Base-by-base conservation (phyloP, 1,284 basidiomycete genomes). In the Nidula niveotomentosa region DNA sequence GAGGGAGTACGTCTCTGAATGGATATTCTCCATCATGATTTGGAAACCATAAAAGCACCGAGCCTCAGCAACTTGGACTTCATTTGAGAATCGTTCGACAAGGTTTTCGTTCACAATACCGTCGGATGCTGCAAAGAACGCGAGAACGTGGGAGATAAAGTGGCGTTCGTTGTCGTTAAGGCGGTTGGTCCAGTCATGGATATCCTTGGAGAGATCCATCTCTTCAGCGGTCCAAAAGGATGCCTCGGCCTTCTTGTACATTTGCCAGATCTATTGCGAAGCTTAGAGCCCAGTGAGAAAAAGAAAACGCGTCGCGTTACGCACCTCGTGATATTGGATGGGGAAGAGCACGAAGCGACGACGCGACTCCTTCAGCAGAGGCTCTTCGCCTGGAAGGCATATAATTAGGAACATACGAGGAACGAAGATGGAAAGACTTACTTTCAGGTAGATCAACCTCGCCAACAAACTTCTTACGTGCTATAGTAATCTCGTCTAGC, bases 1-100 rank as follows among this genome's bases (percentile, higher is more conserved):
- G 45, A 99, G 89, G 5, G 96, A 98, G 75, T 98, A 98, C 1
- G 96, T 96, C 74, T 98, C 96, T 3, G 95, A 96, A 73, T 96
- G 93, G 51, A 96, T 90, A 71, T 95, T 95, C 73, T 98, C 96
- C 92, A 98, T 98, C 96, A 98, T 98, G 70, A 98, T 96, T 70
- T 98, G 96, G 82, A 98, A 98, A 15, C 96, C 96, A 70, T 98
- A 98, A 79, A 99, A 99, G 72, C 93, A 97, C 39, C 96, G 92
- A 9, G 96, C 96, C 75, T 98, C 96, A 33, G 96, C 93, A 8
- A 81, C 87, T 71, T 98, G 95, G 0, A 98, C 95, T 71, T 98
- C 96, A 56, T 89, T 88, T 36, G 93, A 95, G 77, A 97, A 98
- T 39, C 95, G 88, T 75, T 98, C 94, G 55, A 98, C 82, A 0